Evolutionary conservation across 495 filamentous ascomycete species (phyloP), one percentile per base, ranked within the genome.

Genomic region (Aspergillus nanangensis): DNA sequence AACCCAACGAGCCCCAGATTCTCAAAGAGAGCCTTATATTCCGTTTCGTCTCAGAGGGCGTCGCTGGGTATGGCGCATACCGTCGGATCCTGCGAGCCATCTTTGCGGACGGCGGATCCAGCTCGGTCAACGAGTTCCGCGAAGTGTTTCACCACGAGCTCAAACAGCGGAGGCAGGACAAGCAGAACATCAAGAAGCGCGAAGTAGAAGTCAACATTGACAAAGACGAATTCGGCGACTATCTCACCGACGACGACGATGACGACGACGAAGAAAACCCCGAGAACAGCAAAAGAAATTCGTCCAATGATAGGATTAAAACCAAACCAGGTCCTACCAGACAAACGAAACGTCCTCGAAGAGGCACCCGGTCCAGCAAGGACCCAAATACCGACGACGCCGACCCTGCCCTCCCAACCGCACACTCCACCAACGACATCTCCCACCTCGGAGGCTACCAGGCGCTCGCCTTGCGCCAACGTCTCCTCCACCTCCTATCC

Each of bases 61-160:
- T 52, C n/a, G 56, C 52, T 4, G 58, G 55, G 39, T 62, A 49
- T 32, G 77, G 66, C 34, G 67, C 60, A 19, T 61, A 72, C 44
- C 61, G 78, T 33, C 67, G 79, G 38, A 73, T 88, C 17, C 50
- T 86, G 5, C 68, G 81, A 21, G 76, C 85, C 8, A 77, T 88
- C 25, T 77, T 88, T 44, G 82, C 84, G 14, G 73, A 84, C 51
- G 83, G 78, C 0, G 60, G 55, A n/a, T 41, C 58, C 3, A 65
- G 61, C 34, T 57, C 66, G 1, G 51, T 70, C 10, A 72, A 63
- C 8, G 76, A 84, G 51, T 88, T 84, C 57, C 65, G 65, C 4
- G 69, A 83, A 38, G 65, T 88, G 3, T 88, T 81, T 58, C 57
- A 66, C 17, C 69, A 80, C 23, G 84, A 88, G 54, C 67, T 81